Percentiles rank a stretch among this genome's conserved stretches.
Conservation (phyloP, 2,329 filamentous ascomycete genomes). For the Paracamarosporium sp. region DNA sequence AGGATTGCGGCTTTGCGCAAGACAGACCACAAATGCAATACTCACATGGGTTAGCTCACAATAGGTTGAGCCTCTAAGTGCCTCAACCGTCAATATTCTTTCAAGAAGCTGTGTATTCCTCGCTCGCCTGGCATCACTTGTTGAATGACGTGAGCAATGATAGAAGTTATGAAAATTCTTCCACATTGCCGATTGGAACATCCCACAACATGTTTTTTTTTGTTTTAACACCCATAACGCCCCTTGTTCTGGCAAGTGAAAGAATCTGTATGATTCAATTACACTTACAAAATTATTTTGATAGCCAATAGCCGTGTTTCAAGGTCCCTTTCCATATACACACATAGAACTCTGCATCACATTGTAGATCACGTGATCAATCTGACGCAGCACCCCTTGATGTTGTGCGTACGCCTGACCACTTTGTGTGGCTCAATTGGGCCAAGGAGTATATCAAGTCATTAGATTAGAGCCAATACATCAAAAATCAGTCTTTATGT, state of each 20-base stretch:
- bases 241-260: conserved; percentile 18
- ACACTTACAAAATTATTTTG: conserved; percentile 15
- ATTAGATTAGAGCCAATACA: too few relatives aligned
- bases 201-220: too few relatives aligned
- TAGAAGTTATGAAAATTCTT: conserved; percentile 3
- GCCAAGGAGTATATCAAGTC: background rate
- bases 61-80: background rate
- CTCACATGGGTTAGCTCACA: background rate
- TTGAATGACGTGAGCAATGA: conserved; percentile 20
- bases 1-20: conserved; percentile 49
- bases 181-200: conserved; percentile 13
- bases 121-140: conserved; percentile 11
- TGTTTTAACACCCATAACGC: conserved; percentile 19
- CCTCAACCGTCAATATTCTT: background rate
- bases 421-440: too few relatives aligned
- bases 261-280: background rate
- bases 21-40: background rate
- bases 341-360: conserved; percentile 41
- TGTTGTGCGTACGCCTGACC: conserved; percentile 51
- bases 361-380: conserved; percentile 27
- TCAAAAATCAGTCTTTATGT: too few relatives aligned
- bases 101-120: background rate
- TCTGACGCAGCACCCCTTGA: conserved; percentile 52
- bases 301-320: conserved; percentile 72
- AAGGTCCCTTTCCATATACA: conserved; percentile 55